A percentile compares a stretch with the other conserved stretches of the same genome.
Conservation (phyloP, 2,329 filamentous ascomycete genomes). For the Penicillium verrucosum region DNA sequence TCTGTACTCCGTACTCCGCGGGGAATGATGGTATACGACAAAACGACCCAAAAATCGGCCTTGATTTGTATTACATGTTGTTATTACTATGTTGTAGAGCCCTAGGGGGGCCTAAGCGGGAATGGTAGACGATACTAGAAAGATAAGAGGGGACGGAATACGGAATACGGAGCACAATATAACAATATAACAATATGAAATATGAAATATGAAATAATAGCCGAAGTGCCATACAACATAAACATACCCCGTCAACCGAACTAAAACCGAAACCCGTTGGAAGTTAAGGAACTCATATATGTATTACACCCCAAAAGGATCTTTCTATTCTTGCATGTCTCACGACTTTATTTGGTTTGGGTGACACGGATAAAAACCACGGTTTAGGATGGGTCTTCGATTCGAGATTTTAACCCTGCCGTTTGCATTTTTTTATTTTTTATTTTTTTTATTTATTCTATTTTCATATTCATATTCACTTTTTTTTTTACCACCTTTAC, state of each 20-base stretch:
- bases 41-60: constrained; percentile 7
- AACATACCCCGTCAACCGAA: background rate
- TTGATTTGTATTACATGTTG: background rate
- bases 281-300: background rate
- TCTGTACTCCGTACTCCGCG: constrained; percentile 21
- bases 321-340: constrained; percentile 3
- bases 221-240: background rate
- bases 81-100: background rate
- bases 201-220: background rate
- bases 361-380: constrained; percentile 18
- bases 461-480: no score
- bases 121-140: background rate
- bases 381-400: constrained; percentile 17
- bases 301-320: background rate
- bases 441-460: background rate
- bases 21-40: background rate
- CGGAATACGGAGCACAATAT: background rate
- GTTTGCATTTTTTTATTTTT: background rate
- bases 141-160: background rate
- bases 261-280: constrained; percentile 1
- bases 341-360: background rate
- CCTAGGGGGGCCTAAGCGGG: background rate
- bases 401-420: constrained; percentile 1
- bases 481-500: background rate
- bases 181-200: background rate